Base-by-base conservation (phyloP, 345 rosid genomes). In the Populus simonii region DNA sequence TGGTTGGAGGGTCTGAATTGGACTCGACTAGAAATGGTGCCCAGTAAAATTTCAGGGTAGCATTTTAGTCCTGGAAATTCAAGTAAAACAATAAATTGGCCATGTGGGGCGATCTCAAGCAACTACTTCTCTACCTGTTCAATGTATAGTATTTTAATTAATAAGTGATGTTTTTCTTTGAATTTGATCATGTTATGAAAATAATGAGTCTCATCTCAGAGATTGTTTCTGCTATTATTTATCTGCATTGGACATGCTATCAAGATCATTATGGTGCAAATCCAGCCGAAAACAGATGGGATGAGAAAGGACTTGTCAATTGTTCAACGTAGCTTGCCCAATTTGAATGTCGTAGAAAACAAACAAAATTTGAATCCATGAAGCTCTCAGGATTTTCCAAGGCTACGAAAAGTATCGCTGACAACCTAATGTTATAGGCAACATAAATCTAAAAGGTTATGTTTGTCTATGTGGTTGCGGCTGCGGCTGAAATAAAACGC, bases 11-110 rank as follows among this genome's bases (percentile, higher is more conserved):
- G 66, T 80, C 83, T 12, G 76, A 55, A 72, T 72, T 80, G 22
- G 83, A 80, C 27, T 80, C 80, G 0, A 76, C 83, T 5, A 80
- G 23, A 59, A 76, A 80, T 41, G 83, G 83, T 38, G 83, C 83
- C 77, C 83, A 72, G 39, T 76, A 80, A 55, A 76, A 80, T 61
- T 76, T 80, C 43, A 80, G 67, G 0, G 53, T 80, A 0, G 83
- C 80, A 72, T 80, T 76, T 35, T 80, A 76, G 5, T 76, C 83
- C 83, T 80, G 59, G n/a, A 51, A 18, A 51, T 51, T 51, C 59
- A 18, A 51, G 59, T 0, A 18, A 17, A 51, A 51, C 59, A 51
- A 51, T 17, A 51, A 49, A 51, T 1, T 51, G 57, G 6, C 0
- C 59, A 18, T 7, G 10, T 0, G 59, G 8, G 22, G 7, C 20